Conservation (phyloP, 345 rosid genomes). For the Populus alba region DNA sequence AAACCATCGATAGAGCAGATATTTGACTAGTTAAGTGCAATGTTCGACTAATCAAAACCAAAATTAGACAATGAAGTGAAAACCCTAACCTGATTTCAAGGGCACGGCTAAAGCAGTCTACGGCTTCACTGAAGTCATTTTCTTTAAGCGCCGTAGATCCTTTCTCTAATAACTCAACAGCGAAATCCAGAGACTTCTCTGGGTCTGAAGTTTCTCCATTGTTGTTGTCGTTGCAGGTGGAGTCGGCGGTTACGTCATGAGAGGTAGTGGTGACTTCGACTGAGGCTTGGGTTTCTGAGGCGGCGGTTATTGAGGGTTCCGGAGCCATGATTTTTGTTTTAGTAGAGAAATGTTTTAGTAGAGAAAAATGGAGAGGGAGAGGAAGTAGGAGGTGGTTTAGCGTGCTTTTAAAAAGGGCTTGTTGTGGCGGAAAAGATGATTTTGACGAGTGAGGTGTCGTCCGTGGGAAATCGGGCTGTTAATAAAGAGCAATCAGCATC, state of each 20-base stretch:
- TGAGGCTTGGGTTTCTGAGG: conserved; percentile 9
- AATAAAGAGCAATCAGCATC: too few species aligned
- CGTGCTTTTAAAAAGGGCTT: neutral
- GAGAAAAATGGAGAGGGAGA: neutral
- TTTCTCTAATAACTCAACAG: conserved; percentile 60
- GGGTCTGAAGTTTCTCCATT: conserved; percentile 45
- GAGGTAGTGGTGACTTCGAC: conserved; percentile 18
- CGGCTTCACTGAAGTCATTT: conserved; percentile 64
- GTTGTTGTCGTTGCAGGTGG: conserved; percentile 51
- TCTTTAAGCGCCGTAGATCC: conserved; percentile 61
- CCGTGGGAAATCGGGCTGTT: neutral
- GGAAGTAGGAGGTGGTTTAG: neutral
- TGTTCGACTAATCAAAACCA: neutral
- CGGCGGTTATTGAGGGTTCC: conserved; percentile 5
- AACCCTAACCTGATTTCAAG: conserved; percentile 76
- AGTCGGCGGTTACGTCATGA: conserved; percentile 53
- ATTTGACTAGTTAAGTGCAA: neutral
- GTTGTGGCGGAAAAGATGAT: too few species aligned
- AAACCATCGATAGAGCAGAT: neutral
- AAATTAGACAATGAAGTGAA: neutral
- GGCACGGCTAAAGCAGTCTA: conserved; percentile 89
- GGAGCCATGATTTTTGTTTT: neutral
- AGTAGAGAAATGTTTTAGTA: neutral
- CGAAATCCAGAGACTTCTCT: conserved; percentile 60
- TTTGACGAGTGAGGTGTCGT: neutral